phyloP scores from a whole-genome alignment of 2,329 filamentous ascomycete species.

The Epichloe uncinata region DNA sequence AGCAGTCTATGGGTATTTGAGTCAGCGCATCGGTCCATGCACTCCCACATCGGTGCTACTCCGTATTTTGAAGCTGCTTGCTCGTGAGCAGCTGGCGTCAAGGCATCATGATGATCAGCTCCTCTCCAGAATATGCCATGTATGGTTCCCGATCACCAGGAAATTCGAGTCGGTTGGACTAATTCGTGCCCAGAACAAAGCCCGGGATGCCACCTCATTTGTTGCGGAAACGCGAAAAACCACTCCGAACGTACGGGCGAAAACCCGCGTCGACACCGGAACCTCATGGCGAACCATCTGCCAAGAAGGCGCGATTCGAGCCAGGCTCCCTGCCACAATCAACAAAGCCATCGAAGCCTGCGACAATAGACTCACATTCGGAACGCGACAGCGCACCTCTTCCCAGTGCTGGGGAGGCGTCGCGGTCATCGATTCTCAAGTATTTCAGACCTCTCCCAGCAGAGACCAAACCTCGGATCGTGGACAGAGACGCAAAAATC shows the following conservation, averaged over 20 bases:
- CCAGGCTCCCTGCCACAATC: neutral
- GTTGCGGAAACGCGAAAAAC: conserved; percentile 19
- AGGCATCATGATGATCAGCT: conserved; percentile 5
- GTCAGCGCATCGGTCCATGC: too few relatives aligned
- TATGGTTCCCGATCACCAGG: conserved; percentile 2
- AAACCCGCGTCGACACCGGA: conserved; percentile 14
- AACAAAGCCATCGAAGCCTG: neutral
- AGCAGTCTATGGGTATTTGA: too few relatives aligned
- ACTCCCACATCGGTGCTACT: neutral
- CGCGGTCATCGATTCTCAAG: conserved; percentile 23
- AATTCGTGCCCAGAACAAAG: conserved; percentile 17
- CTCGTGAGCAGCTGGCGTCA: neutral
- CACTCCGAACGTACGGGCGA: conserved; percentile 28
- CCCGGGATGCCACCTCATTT: conserved; percentile 11
- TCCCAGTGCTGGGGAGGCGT: neutral
- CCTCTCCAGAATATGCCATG: conserved; percentile 19
- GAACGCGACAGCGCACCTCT: neutral
- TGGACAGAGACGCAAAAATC: conserved; percentile 4
- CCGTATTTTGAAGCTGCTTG: neutral
- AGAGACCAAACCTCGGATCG: neutral
- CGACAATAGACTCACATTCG: neutral
- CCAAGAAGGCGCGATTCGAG: conserved; percentile 14
- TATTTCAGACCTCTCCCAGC: conserved; percentile 26
- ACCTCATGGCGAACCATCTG: conserved; percentile 11
- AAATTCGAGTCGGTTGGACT: neutral